Conservation (phyloP, 192 early-diverging fungal genomes). For the Rhizoclosmatium globosum region DNA sequence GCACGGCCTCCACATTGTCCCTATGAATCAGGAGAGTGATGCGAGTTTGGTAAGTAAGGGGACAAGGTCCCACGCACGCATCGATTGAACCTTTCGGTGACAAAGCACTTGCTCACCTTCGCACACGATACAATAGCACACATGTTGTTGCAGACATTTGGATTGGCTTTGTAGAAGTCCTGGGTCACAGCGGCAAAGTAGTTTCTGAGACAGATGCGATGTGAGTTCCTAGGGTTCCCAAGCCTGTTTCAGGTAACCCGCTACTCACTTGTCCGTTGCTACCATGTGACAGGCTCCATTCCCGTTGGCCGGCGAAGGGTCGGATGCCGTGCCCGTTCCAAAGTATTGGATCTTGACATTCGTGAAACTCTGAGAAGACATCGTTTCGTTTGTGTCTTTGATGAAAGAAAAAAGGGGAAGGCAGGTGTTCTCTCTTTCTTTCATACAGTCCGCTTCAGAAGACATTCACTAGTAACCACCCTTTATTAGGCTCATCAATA, state of each 20-base stretch:
- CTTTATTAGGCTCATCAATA: too few relatives aligned
- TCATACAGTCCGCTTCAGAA: too few relatives aligned
- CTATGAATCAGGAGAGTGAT: too few relatives aligned
- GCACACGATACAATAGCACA: too few relatives aligned
- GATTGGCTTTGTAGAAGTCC: background rate
- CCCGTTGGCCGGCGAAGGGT: slow-evolving; percentile 20
- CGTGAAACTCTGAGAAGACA: background rate
- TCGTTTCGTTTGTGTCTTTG: background rate
- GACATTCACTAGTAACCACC: too few relatives aligned
- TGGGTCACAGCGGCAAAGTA: slow-evolving; percentile 30
- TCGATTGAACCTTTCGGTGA: too few relatives aligned
- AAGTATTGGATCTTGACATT: background rate
- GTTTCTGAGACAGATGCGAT: slow-evolving; percentile 3
- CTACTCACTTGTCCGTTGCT: background rate
- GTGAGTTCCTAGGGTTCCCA: background rate
- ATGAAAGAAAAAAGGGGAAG: background rate
- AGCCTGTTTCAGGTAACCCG: background rate
- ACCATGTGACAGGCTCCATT: slow-evolving; percentile 19
- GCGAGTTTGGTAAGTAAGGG: too few relatives aligned
- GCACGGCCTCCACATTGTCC: background rate
- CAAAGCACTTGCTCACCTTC: too few relatives aligned
- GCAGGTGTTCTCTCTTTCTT: too few relatives aligned
- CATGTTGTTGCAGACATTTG: background rate
- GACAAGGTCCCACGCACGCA: too few relatives aligned
- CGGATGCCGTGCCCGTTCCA: slow-evolving; percentile 16